Evolutionary conservation across 2,329 filamentous ascomycete genomes (phyloP).

Genomic region (Pseudofabraea citricarpa): DNA sequence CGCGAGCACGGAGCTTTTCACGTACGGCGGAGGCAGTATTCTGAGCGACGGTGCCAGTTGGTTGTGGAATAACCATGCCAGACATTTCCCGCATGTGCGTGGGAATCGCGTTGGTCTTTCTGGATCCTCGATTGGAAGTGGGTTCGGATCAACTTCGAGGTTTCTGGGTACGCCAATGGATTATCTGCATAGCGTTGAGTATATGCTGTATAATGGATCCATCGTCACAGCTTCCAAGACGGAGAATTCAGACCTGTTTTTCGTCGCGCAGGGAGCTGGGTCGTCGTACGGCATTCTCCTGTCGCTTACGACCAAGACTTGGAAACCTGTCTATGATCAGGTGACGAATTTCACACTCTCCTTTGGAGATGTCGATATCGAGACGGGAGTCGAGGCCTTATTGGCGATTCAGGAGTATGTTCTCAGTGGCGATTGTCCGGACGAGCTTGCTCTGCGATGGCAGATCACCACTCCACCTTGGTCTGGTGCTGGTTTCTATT

Average conservation of each 20-base stretch:
- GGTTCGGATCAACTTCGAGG: slow-evolving; percentile 9
- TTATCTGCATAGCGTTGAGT: slow-evolving; percentile 6
- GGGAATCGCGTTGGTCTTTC: slow-evolving; percentile 7
- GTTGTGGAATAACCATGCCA: slow-evolving; percentile 7
- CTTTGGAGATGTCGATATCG: background rate
- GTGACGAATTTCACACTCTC: slow-evolving; percentile 7
- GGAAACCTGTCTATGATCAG: slow-evolving; percentile 4
- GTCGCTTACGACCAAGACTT: slow-evolving; percentile 8
- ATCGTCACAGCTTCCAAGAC: slow-evolving; percentile 1
- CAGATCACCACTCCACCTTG: background rate
- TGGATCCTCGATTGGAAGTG: slow-evolving; percentile 11
- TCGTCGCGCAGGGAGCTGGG: slow-evolving; percentile 9
- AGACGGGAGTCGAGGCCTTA: background rate
- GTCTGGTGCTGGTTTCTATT: background rate
- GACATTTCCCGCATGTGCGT: slow-evolving; percentile 12
- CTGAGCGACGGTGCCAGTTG: slow-evolving; percentile 7
- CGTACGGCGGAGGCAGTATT: slow-evolving; percentile 8
- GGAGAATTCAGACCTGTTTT: slow-evolving; percentile 9
- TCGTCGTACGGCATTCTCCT: slow-evolving; percentile 8
- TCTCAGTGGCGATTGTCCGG: background rate
- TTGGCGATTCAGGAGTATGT: background rate
- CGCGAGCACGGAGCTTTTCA: slow-evolving; percentile 3
- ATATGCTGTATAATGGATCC: slow-evolving; percentile 13
- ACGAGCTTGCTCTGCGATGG: background rate
- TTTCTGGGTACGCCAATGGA: slow-evolving; percentile 12